Evolutionary conservation across 1,284 basidiomycete species (phyloP), one percentile per base, ranked within the genome.

Genomic region (Exobasidium rhododendri): DNA sequence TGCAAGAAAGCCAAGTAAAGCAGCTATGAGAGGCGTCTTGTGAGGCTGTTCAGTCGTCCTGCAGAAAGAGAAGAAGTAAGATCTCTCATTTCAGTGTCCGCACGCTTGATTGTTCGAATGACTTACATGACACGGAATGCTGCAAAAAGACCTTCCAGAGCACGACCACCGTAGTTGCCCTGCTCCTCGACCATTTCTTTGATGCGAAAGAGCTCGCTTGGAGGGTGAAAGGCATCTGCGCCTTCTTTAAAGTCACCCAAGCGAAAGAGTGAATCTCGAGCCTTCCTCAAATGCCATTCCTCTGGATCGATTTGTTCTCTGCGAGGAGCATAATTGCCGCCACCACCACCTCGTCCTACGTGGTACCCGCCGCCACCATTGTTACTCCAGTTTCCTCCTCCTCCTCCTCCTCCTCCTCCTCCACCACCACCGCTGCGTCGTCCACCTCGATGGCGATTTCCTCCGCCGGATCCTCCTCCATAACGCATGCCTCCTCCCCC

Each of bases 1-100:
- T 30, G 67, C 63, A 10, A 79, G 66, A 50, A 74, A 73, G 13
- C 71, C 76, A 49, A 78, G 62, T 11, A 79, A 66, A 0, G 77
- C 76, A 10, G 76, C 76, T 11, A 67, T 69, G 29, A 65, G 58
- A 4, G 63, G 59, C 10, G 45, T 45, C 56, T 67, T 67, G 56
- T 67, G 59, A 22, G 65, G 65, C 59, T 67, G 65, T 46, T 67
- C 65, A 17, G 64, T 67, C 26, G 56, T 55, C 56, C 55, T 65
- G 60, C n/a, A 55, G n/a, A 26, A 32, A 44, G 14, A 13, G 4
- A 44, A 4, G 4, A 44, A 17, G 29, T 26, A n/a, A n/a, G n/a
- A n/a, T n/a, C n/a, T n/a, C n/a, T n/a, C 30, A 55, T 14, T 29
- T 6, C 28, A 55, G 26, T 29, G 24, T 44, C 35, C 11, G 24